These are phyloP conservation scores for Colletotrichum siamense DNA, from an alignment of 2,329 filamentous ascomycete species.

Conservation along the genomic window DNA sequence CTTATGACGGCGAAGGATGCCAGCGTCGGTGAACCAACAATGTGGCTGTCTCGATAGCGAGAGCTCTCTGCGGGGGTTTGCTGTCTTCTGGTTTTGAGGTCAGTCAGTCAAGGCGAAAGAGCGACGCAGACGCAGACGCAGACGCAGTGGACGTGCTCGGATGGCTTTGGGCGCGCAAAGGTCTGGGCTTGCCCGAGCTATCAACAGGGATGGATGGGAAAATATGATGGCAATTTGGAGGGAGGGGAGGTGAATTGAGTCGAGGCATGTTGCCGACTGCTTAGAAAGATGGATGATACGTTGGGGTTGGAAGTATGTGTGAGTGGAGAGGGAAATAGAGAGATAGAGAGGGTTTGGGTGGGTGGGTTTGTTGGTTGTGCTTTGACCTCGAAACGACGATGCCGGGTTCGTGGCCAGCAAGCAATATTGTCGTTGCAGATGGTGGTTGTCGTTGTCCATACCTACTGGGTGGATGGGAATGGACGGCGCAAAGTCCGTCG, in stretches of 20 bases:
- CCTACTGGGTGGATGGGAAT: not conserved
- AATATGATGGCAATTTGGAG: not conserved
- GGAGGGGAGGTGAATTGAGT: not conserved
- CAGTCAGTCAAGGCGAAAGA: not conserved
- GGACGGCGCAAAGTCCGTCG: too few species aligned
- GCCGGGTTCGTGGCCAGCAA: not conserved
- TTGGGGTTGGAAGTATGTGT: not conserved
- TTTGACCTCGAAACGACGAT: slow-evolving; percentile 10
- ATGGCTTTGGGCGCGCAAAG: not conserved
- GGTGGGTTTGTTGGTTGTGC: slow-evolving; percentile 2
- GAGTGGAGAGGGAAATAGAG: not conserved
- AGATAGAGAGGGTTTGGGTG: not conserved
- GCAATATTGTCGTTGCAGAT: not conserved
- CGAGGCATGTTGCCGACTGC: not conserved
- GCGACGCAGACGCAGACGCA: not conserved
- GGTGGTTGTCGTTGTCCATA: not conserved
- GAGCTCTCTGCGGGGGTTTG: not conserved
- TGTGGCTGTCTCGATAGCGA: not conserved
- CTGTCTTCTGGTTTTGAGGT: not conserved
- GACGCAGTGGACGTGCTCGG: not conserved
- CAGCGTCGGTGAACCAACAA: not conserved
- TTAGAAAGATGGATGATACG: not conserved
- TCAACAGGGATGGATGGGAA: not conserved
- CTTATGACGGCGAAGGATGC: not conserved
- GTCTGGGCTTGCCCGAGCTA: not conserved